These are phyloP conservation scores for Priceomyces carsonii DNA, from an alignment of 805 yeast species.

Conservation along the genomic window DNA sequence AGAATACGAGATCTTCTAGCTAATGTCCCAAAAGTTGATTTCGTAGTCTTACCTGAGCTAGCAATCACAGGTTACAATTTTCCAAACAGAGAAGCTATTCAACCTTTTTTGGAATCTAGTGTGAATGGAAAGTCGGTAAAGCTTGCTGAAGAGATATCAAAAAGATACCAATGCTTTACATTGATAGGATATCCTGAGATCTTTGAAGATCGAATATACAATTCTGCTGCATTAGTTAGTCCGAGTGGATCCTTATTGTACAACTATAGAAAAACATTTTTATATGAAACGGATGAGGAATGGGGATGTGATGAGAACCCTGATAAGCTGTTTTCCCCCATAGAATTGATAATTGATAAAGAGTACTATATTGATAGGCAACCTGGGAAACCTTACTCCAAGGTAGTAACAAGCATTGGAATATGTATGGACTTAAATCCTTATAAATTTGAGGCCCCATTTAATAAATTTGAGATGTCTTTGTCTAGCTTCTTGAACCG, in stretches of 20 bases:
- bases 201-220: conserved; percentile 45
- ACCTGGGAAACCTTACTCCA: conserved; percentile 20
- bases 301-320: conserved; percentile 83
- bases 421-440: conserved; percentile 96
- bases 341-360: conserved; percentile 36
- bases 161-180: conserved; percentile 57
- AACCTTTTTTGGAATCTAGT: conserved; percentile 57
- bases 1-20: conserved; percentile 45
- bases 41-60: conserved; percentile 80
- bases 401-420: conserved; percentile 57
- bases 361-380: conserved; percentile 16
- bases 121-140: conserved; percentile 48
- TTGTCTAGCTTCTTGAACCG: conserved; percentile 46
- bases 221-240: conserved; percentile 67
- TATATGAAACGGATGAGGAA: conserved; percentile 74
- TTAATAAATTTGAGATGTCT: conserved; percentile 71
- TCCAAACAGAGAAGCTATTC: conserved; percentile 43
- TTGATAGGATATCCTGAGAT: conserved; percentile 82
- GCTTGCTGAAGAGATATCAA: conserved; percentile 59
- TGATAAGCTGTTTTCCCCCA: conserved; percentile 50
- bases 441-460: conserved; percentile 79
- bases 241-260: conserved; percentile 58
- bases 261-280: conserved; percentile 73
- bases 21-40: conserved; percentile 45
- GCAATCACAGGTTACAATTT: conserved; percentile 86